Evolutionary conservation across 2,329 filamentous ascomycete genomes (phyloP), one percentile per base, ranked within the genome.

Genomic region (Podosphaera aphanis): DNA sequence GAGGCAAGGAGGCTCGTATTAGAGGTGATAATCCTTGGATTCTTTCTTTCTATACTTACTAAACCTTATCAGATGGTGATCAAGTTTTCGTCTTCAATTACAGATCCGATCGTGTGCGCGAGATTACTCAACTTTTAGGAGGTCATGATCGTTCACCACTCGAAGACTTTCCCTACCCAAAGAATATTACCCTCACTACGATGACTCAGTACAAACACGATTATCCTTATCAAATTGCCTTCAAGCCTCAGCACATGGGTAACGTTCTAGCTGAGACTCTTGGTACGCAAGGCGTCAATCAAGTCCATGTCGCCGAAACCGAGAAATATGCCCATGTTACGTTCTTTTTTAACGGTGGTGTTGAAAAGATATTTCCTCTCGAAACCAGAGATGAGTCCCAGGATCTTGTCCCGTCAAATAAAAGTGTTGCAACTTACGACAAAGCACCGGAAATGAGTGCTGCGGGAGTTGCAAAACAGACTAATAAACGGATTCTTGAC

Each of bases 11-110:
- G 59, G 70, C 72, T 50, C 80, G 90, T 56, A 78, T 98, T 60
- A 77, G 93, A 69, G 81, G 80, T 82, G 64, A 55, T 66, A 53
- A 8, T 35, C 33, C n/a, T 27, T 21, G 20, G n/a, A 15, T 11
- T 10, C n/a, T n/a, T n/a, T n/a, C n/a, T 5, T 25, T 10, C 1
- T n/a, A 3, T 43, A 5, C 13, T 39, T 39, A 45, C 51, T 55
- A 49, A 49, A 53, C 49, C 3, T 23, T 46, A 31, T 20, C 52
- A 85, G 85, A 95, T 60, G 72, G 81, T 54, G 90, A 98, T 61
- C 88, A 84, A 46, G 73, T 95, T 57, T 95, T 95, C 74, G 95
- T 95, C 76, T 98, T 98, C 82, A 98, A 98, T 77, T 98, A 98
- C 73, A 84, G 90, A 59, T 95, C 90, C 48, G 90, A 98, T 63